phyloP scores from a whole-genome alignment of 2,329 filamentous ascomycete genomes.

The Aureobasidium sp. region DNA sequence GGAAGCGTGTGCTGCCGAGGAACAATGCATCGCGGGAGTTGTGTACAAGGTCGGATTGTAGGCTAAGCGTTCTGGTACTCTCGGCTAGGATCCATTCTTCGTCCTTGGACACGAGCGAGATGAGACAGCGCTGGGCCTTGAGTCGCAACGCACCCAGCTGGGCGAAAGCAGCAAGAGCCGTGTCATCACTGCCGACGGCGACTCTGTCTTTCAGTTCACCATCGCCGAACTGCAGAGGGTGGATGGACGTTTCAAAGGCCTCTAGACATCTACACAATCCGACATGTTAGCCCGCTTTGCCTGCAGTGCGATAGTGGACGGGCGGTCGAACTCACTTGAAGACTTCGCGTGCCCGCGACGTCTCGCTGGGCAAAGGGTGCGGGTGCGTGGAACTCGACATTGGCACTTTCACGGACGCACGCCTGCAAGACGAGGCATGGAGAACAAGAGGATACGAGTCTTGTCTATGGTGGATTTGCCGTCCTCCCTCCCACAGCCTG shows the following conservation, averaged over 20 bases:
- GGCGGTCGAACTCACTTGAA: not conserved
- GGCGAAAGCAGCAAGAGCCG: conserved; percentile 40
- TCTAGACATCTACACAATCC: not conserved
- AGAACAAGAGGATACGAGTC: not conserved
- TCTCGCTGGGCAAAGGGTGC: not conserved
- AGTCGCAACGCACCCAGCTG: conserved; percentile 47
- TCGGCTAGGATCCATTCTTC: conserved; percentile 48
- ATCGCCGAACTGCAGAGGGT: conserved; percentile 8
- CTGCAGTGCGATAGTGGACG: too few species aligned
- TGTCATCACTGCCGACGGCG: conserved; percentile 28
- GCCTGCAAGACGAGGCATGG: not conserved
- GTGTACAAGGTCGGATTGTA: conserved; percentile 29
- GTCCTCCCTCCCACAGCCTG: not conserved
- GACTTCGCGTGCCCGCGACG: conserved; percentile 1
- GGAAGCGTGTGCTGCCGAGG: conserved; percentile 29
- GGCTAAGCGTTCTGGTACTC: conserved; percentile 41
- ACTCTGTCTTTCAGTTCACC: conserved; percentile 10
- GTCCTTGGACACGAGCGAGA: conserved; percentile 42
- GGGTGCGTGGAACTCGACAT: not conserved
- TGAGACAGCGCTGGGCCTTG: conserved; percentile 42
- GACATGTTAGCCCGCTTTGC: not conserved
- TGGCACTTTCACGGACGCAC: not conserved
- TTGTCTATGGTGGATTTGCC: not conserved
- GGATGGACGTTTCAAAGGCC: not conserved
- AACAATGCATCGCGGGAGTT: conserved; percentile 31